These are phyloP conservation scores for Tetrahymena malaccensis DNA, from an alignment of 73 alveolate genomes.

Conservation along the genomic window DNA sequence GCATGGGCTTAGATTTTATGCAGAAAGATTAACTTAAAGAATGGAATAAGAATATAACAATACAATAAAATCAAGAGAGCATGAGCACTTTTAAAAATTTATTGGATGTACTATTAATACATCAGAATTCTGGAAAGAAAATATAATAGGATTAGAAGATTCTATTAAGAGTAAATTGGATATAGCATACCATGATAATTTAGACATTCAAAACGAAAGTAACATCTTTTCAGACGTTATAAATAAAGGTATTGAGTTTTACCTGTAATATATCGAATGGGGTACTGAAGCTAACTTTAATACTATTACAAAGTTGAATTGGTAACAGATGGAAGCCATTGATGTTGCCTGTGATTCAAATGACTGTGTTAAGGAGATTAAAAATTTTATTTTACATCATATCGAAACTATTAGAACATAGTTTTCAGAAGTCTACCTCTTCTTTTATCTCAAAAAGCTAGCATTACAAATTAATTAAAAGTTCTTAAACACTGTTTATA, in stretches of 20 bases:
- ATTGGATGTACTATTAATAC: conserved; percentile 18
- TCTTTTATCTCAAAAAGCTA: conserved; percentile 22
- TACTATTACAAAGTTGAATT: conserved; percentile 4
- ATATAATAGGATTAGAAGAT: conserved; percentile 14
- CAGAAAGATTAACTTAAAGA: background rate
- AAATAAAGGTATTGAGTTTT: conserved; percentile 5
- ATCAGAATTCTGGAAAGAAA: conserved; percentile 23
- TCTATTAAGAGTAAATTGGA: conserved; percentile 3
- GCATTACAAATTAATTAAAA: conserved; percentile 12
- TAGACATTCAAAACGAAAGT: conserved; percentile 19
- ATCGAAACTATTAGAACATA: background rate
- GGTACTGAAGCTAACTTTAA: background rate
- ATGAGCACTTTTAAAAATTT: background rate
- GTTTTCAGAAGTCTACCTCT: conserved; percentile 12
- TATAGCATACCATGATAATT: conserved; percentile 13
- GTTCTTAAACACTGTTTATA: conserved; percentile 23
- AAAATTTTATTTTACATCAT: background rate
- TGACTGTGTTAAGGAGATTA: background rate
- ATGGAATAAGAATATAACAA: background rate
- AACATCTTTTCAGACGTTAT: conserved; percentile 5
- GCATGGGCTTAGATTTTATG: background rate
- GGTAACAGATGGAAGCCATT: conserved; percentile 17
- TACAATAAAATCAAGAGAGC: background rate
- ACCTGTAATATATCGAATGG: background rate
- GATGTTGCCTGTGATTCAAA: conserved; percentile 10